These are phyloP conservation scores for Dictyostelium capitatum DNA, from an alignment of 78 protist genomes.

Conservation along the genomic window DNA sequence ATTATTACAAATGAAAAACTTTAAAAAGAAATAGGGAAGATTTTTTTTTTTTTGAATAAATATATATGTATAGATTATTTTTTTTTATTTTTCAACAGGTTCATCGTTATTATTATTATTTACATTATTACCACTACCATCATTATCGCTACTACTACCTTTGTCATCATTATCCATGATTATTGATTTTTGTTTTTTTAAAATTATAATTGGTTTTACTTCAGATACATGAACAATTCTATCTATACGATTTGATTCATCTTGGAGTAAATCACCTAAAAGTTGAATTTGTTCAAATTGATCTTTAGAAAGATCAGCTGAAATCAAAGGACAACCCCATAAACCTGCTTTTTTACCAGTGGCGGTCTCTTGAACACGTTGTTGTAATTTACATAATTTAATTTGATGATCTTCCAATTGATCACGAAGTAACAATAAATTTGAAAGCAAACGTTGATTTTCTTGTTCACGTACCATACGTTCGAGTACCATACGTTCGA, in stretches of 20 bases:
- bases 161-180: not conserved
- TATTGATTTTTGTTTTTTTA: conserved; percentile 29
- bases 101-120: not conserved
- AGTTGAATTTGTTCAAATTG: conserved; percentile 34
- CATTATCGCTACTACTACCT: not conserved
- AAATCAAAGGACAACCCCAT: conserved; percentile 53
- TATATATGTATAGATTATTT: too few species aligned
- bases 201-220: conserved; percentile 52
- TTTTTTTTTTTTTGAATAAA: not conserved
- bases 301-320: conserved; percentile 25
- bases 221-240: conserved; percentile 47
- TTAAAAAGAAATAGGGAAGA: not conserved
- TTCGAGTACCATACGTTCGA: conserved; percentile 41
- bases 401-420: conserved; percentile 57
- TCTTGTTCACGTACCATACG: conserved; percentile 20
- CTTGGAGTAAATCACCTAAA: conserved; percentile 44
- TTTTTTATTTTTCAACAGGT: not conserved
- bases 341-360: conserved; percentile 58
- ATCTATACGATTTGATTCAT: conserved; percentile 51
- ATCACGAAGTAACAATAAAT: conserved; percentile 14
- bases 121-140: not conserved
- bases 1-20: conserved; percentile 4
- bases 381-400: conserved; percentile 50
- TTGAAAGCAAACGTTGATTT: not conserved
- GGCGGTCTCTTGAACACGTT: conserved; percentile 42